Evolutionary conservation across 2,329 filamentous ascomycete genomes (phyloP), one percentile per base, ranked within the genome.

Genomic region (Xylariaceae sp.): DNA sequence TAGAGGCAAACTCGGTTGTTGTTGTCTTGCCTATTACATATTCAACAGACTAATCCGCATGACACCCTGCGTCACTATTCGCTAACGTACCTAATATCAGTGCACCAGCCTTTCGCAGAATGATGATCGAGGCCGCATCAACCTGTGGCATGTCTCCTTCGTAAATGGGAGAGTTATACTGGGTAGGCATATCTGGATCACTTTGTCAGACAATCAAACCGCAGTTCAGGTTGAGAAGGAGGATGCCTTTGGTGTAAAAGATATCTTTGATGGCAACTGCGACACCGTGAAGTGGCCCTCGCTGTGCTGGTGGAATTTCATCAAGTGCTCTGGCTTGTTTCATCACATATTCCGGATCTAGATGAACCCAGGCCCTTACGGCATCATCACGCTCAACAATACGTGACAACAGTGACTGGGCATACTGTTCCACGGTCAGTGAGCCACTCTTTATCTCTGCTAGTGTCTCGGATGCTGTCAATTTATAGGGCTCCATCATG

Each of bases 1-100:
- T 79, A 2, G 77, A 74, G 0, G 82, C 79, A 53, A 86, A 85
- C 55, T 85, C 80, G 0, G 83, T 82, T 0, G 82, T 86, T 0
- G 74, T 78, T 1, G 77, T 79, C 55, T 82, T 78, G 20, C 73
- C 73, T 63, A 14, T 38, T 5, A 11, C n/a, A 22, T 19, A n/a
- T 33, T 50, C 19, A 47, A 25, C 25, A 36, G 25, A 16, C 3
- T 8, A 12, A 19, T 8, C 19, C 14, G 14, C 21, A 12, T n/a
- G 32, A n/a, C 22, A 37, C 12, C 25, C 14, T 42, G 17, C n/a
- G n/a, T 22, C 5, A 32, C 23, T 12, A 21, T 41, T 16, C 5
- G 6, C 6, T 23, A 12, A 35, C 54, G 42, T 37, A 64, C 68
- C 68, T 8, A 83, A 64, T n/a, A 84, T 72, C 10, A 83, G 62